These are phyloP conservation scores for Orobanche coerulescens DNA, from an alignment of 257 asterid genomes.

Conservation along the genomic window DNA sequence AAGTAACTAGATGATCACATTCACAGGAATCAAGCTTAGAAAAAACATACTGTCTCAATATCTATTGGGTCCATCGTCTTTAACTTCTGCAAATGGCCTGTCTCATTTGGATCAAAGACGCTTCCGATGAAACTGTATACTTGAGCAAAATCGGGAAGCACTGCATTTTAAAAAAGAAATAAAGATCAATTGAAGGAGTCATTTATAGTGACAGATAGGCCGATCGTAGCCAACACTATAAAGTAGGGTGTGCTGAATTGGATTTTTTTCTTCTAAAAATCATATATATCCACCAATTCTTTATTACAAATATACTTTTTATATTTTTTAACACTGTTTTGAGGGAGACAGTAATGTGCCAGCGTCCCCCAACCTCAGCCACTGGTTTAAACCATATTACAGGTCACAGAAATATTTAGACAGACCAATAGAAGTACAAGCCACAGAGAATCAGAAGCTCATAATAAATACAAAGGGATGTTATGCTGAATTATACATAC, in stretches of 20 bases:
- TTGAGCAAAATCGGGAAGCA: slow-evolving; percentile 86
- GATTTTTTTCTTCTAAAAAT: no score
- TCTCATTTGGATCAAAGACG: slow-evolving; percentile 70
- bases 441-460: slow-evolving; percentile 12
- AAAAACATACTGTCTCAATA: slow-evolving; percentile 75
- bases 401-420: slow-evolving; percentile 5
- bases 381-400: slow-evolving; percentile 5
- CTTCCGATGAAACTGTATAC: slow-evolving; percentile 92
- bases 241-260: no score
- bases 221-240: no score
- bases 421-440: not conserved
- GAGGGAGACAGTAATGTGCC: no score
- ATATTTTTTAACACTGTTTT: no score
- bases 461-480: not conserved
- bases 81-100: slow-evolving; percentile 70
- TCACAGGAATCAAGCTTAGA: slow-evolving; percentile 22
- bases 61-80: slow-evolving; percentile 91
- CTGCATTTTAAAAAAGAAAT: slow-evolving; percentile 42
- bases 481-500: not conserved
- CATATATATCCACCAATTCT: no score
- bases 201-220: not conserved
- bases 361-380: no score
- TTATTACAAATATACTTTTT: no score
- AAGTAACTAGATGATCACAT: slow-evolving; percentile 12
- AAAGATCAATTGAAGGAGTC: slow-evolving; percentile 15